Evolutionary conservation across 2,329 filamentous ascomycete species (phyloP), one percentile per base, ranked within the genome.

Genomic region (Coleophoma crateriformis): DNA sequence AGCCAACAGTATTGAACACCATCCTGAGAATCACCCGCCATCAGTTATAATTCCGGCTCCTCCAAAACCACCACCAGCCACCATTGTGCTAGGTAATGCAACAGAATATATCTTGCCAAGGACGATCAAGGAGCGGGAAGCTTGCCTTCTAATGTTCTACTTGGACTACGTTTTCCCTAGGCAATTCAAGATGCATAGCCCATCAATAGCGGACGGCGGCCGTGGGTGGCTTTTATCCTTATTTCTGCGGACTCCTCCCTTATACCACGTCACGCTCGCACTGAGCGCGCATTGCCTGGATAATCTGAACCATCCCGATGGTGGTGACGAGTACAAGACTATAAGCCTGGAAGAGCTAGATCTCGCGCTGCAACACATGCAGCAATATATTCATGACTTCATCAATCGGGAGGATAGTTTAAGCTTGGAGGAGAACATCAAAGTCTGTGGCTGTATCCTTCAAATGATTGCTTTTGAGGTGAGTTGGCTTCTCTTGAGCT

Each of bases 391-490:
- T 27, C 27, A 22, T n/a, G 41, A 33, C 13, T 44, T 44, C 14
- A 44, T 27, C 41, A 33, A 4, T 7, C 19, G 13, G 4, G 32
- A 44, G 14, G 41, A 32, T 10, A 22, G n/a, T 14, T 19, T 19
- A 11, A 44, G 32, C 14, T n/a, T 44, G 4, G 41, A 44, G 32
- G 41, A 44, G 14, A 44, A 33, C 12, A 44, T 44, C 19, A 44
- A 44, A 44, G 41, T 44, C 4, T 44, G 41, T 33, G 19, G 19
- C 12, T 46, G 45, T 13, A 46, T 46, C 27, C 33, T 46, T 27
- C 45, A 46, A 46, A 15, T 46, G 45, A 38, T 46, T 20, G 33
- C 35, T 6, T 38, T 46, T 13, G 33, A 13, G 15, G 45, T 46
- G 14, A 46, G 45, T 38, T 14, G 7, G 10, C 27, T 10, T 27